Evolutionary conservation across 2,329 filamentous ascomycete genomes (phyloP), one percentile per base, ranked within the genome.

Genomic region (Xylariaceae sp.): DNA sequence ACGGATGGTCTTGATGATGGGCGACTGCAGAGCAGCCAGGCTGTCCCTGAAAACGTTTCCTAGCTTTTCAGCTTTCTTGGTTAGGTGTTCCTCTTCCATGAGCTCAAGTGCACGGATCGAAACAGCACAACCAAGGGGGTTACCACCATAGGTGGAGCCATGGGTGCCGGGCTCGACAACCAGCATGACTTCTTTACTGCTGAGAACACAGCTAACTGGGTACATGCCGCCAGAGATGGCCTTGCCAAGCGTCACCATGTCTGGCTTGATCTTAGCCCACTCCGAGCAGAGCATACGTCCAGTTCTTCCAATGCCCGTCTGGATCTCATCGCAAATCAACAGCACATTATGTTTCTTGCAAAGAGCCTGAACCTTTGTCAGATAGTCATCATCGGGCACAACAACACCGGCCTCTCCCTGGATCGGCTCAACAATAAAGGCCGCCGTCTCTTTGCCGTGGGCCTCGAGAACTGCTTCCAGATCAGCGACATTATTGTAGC

Each of bases 141-240:
- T 99, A 54, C 94, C 94, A 62, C 94, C 94, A 72, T 97, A 99
- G n/a, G 94, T 99, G 48, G 91, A 96, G 53, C 94, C 94, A 76
- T 99, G 94, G 30, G 94, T 97, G 61, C 94, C 94, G 30, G 94
- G 90, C 80, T 99, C 94, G 64, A 99, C 82, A 8, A 93, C 94
- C 66, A 97, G 83, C 92, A 99, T 97, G 64, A 97, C 82, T 59
- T 97, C 92, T 77, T 88, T 92, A 69, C 87, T 87, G 63, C 89
- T 88, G 55, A 99, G 82, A 53, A 99, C 92, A 69, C 88, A 92
- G 62, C 92, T 96, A 59, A 99, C 94, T n/a, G 94, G 94, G 77
- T 99, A 99, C 88, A 97, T 94, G 75, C 94, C 94, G 64, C 94
- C 94, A 39, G 92, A 96, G 73, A 99, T 96, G 68, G 94, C 94